Conservation (phyloP, 306 rosid species). For the Gastrolobium bilobum region DNA sequence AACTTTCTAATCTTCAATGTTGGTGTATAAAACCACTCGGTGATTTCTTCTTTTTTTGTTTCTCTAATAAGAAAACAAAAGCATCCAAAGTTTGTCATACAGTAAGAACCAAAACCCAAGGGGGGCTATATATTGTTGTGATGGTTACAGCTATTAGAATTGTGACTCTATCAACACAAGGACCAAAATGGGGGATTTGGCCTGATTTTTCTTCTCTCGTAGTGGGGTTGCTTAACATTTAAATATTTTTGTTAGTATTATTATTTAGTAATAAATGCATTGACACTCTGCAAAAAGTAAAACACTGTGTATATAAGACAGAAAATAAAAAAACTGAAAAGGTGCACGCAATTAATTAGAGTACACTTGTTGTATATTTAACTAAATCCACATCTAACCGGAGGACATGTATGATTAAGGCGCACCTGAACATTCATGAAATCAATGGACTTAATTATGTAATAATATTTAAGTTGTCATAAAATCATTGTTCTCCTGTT, state of each 20-base stretch:
- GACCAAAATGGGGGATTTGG: conserved; percentile 50
- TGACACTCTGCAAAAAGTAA: conserved; percentile 50
- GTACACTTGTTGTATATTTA: conserved; percentile 15
- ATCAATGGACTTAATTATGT: conserved; percentile 44
- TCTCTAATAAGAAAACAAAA: conserved; percentile 34
- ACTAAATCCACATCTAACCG: conserved; percentile 39
- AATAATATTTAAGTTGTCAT: conserved; percentile 33
- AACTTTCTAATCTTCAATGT: conserved; percentile 56
- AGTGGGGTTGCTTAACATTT: conserved; percentile 46
- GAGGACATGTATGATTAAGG: conserved; percentile 46
- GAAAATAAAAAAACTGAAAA: conserved; percentile 21
- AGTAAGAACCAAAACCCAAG: conserved; percentile 48
- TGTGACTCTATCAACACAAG: conserved; percentile 51
- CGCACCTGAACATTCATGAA: conserved; percentile 44
- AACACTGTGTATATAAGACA: conserved; percentile 39
- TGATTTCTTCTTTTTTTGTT: conserved; percentile 30
- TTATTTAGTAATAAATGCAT: conserved; percentile 38
- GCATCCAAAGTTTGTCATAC: conserved; percentile 53
- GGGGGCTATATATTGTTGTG: conserved; percentile 24
- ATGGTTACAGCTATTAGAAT: conserved; percentile 57
- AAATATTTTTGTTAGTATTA: conserved; percentile 12
- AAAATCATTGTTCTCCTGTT: conserved; percentile 33
- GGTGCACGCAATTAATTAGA: conserved; percentile 41
- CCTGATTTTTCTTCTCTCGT: conserved; percentile 45
- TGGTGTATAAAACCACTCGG: conserved; percentile 38